Percentiles rank a stretch among this genome's conserved stretches.
These are phyloP conservation scores for Pyronema domesticum DNA, from an alignment of 495 filamentous ascomycete genomes.

Conservation along the genomic window DNA sequence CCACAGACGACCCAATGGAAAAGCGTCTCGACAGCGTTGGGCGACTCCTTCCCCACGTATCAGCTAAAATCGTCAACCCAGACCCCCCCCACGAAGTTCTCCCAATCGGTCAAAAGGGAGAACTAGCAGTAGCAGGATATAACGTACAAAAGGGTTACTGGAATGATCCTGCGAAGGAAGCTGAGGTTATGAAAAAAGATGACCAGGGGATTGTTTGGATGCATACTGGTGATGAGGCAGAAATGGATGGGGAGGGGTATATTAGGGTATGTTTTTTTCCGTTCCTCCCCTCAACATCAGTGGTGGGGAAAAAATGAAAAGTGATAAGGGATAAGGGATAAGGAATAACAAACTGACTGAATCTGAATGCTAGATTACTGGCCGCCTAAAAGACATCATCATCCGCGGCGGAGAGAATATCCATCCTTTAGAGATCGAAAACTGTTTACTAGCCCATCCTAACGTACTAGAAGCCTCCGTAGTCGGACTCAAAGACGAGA, in stretches of 20 bases:
- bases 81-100: conserved; percentile 38
- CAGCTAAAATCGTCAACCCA: conserved; percentile 63
- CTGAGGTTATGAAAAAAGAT: conserved; percentile 50
- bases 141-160: conserved; percentile 84
- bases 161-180: conserved; percentile 49
- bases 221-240: conserved; percentile 85
- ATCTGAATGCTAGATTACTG: conserved; percentile 36
- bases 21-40: conserved; percentile 67
- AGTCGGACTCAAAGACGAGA: conserved; percentile 66
- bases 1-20: conserved; percentile 60
- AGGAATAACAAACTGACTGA: not conserved
- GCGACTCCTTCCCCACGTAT: conserved; percentile 57
- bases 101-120: conserved; percentile 49
- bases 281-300: not conserved
- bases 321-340: not conserved
- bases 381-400: conserved; percentile 77
- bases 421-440: conserved; percentile 85
- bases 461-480: conserved; percentile 56
- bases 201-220: conserved; percentile 47
- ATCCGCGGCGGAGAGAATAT: conserved; percentile 94
- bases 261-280: conserved; percentile 29
- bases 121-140: conserved; percentile 73
- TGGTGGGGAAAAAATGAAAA: not conserved
- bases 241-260: conserved; percentile 57
- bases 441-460: conserved; percentile 60